Conservation (phyloP, 176 grass and related monocot genomes). For the Musa beccarii region DNA sequence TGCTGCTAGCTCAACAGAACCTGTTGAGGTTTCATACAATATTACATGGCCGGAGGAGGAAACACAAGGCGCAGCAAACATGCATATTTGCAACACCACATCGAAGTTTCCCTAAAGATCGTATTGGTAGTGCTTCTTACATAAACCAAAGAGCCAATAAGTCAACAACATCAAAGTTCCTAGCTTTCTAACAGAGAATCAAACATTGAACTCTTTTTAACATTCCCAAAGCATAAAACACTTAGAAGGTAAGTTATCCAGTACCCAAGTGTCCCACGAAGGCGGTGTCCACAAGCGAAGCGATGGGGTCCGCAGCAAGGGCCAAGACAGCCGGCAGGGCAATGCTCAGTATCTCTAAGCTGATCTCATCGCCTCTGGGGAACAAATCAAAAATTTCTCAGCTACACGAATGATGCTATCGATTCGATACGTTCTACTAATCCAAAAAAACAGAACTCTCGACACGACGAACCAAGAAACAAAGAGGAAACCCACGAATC, state of each 20-base stretch:
- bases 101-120: background rate
- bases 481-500: background rate
- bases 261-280: conserved; percentile 64
- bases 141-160: background rate
- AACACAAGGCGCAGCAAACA: background rate
- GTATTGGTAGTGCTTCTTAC: background rate
- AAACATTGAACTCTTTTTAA: background rate
- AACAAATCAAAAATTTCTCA: background rate
- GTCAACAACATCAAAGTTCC: background rate
- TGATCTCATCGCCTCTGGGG: conserved; percentile 25
- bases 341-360: conserved; percentile 37
- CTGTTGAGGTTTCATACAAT: conserved; percentile 24
- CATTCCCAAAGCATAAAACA: background rate
- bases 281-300: conserved; percentile 60
- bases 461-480: background rate
- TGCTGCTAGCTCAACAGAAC: conserved; percentile 62
- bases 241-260: background rate
- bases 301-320: conserved; percentile 53
- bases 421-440: background rate
- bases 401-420: no score
- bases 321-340: conserved; percentile 44
- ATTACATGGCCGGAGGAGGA: background rate
- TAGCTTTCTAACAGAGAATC: background rate
- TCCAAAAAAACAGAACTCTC: background rate
- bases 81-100: background rate